Conservation (phyloP, 352 stramenopile genomes). For the Globisporangium orthogonon region DNA sequence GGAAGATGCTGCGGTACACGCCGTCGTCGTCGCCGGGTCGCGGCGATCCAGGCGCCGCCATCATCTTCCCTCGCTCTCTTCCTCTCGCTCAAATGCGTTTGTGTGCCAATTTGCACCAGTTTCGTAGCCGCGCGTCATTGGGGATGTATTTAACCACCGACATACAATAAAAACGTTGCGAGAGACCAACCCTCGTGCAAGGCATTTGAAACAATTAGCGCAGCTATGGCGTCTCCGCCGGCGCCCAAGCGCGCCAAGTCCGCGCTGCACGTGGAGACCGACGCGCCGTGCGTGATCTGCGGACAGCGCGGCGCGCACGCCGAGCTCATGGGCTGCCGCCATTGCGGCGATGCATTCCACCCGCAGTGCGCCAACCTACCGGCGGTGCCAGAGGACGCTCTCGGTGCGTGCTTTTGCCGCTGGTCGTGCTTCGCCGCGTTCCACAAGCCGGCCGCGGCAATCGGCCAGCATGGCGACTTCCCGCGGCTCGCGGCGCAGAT, state of each 20-base stretch:
- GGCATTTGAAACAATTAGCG: not conserved
- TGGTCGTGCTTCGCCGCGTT: conserved; percentile 57
- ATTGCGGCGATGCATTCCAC: conserved; percentile 50
- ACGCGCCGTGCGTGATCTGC: conserved; percentile 13
- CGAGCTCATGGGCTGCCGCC: conserved; percentile 48
- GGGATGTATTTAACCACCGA: not conserved
- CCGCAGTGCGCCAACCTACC: conserved; percentile 56
- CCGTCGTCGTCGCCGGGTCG: conserved; percentile 48
- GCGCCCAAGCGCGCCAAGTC: conserved; percentile 1
- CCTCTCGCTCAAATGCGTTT: too few species aligned
- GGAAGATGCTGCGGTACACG: conserved; percentile 81
- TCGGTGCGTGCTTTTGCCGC: conserved; percentile 52
- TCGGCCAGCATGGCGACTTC: conserved; percentile 23
- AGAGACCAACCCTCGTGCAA: not conserved
- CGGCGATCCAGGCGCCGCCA: conserved; percentile 48
- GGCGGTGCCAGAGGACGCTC: conserved; percentile 42
- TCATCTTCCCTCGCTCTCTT: conserved; percentile 14
- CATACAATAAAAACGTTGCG: not conserved
- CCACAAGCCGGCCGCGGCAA: conserved; percentile 14
- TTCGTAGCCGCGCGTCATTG: not conserved
- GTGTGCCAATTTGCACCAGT: conserved; percentile 18
- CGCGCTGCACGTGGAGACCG: conserved; percentile 1
- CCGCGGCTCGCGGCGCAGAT: conserved; percentile 38
- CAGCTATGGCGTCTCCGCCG: not conserved
- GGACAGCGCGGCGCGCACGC: conserved; percentile 3